Percentiles rank a stretch among this genome's conserved stretches.
These are phyloP conservation scores for Paecilomyces formosus DNA, from an alignment of 2,329 filamentous ascomycete genomes.

Conservation along the genomic window DNA sequence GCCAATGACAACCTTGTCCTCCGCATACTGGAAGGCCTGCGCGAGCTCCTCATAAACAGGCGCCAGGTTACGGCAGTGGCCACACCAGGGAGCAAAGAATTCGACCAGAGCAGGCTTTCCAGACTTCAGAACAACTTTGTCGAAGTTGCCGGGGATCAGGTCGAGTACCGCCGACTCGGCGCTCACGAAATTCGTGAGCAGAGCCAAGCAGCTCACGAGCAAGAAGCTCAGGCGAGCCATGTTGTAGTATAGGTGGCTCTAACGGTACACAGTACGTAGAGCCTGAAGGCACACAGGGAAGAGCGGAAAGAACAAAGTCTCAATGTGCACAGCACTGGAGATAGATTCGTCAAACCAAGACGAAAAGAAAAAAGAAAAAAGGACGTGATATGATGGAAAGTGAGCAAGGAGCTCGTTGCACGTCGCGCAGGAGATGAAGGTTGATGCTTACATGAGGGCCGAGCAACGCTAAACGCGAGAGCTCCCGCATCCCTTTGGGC, in stretches of 20 bases:
- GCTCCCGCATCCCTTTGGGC: not conserved
- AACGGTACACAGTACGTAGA: not conserved
- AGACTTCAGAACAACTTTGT: slow-evolving; percentile 77
- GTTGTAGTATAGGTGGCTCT: slow-evolving; percentile 9
- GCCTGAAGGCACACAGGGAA: not conserved
- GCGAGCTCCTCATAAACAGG: slow-evolving; percentile 92
- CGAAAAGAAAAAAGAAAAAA: not conserved
- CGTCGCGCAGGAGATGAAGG: not conserved
- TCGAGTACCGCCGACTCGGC: slow-evolving; percentile 79
- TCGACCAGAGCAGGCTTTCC: slow-evolving; percentile 95
- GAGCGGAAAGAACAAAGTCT: not conserved
- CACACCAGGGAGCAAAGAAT: slow-evolving; percentile 98
- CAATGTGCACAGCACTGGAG: not conserved
- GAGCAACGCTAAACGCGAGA: not conserved
- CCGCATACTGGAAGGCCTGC: slow-evolving; percentile 60
- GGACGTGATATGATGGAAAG: slow-evolving; percentile 1
- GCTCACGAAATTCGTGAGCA: slow-evolving; percentile 48
- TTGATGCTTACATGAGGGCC: not conserved
- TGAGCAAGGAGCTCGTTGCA: not conserved
- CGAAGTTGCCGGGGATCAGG: slow-evolving; percentile 85
- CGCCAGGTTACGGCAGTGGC: slow-evolving; percentile 96
- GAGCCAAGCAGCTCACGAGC: slow-evolving; percentile 39
- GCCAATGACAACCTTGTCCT: slow-evolving; percentile 75
- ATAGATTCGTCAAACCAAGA: not conserved
- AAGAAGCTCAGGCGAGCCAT: slow-evolving; percentile 42